Evolutionary conservation across 1,284 basidiomycete genomes (phyloP), one percentile per base, ranked within the genome.

Genomic region (Garcileccinum viscosum): DNA sequence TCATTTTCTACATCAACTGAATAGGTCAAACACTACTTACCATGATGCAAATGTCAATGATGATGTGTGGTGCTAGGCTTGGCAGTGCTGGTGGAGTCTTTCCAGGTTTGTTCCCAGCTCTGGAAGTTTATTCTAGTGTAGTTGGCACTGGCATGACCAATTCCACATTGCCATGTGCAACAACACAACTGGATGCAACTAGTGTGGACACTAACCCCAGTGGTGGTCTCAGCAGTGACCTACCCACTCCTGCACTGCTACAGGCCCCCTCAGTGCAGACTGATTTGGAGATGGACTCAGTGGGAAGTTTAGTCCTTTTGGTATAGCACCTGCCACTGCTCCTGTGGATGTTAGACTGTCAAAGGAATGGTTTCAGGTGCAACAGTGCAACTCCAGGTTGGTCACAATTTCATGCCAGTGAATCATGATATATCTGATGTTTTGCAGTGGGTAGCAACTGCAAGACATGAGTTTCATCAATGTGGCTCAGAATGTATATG

Each of bases 401-500:
- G 63, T 50, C 27, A 14, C 47, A 27, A 50, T 27, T 50, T 50
- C 19, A 15, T 50, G 9, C 47, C 24, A 27, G 47, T 15, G 47
- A 50, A 50, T 27, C 47, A 5, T 50, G 47, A 27, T 19, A n/a
- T 60, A 33, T 60, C 30, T 58, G n/a, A 60, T n/a, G 22, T 62
- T 15, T 62, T 40, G n/a, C 32, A 15, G 12, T n/a, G 62, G 7
- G 33, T 14, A 94, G 91, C 95, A 96, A 88, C 78, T 97, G 73
- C 92, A 94, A 82, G 94, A 93, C 69, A 95, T 95, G 93, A 93
- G 94, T 1, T 95, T 95, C 80, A 87, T 84, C 30, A 94, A 96
- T 71, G 94, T 95, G 14, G 80, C 88, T 62, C 95, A 96, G 86
- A 97, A 97, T 78, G 86, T 97, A n/a, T 86, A 95, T 24, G 95